Evolutionary conservation across 345 rosid species (phyloP).

Genomic region (Salix viminalis): DNA sequence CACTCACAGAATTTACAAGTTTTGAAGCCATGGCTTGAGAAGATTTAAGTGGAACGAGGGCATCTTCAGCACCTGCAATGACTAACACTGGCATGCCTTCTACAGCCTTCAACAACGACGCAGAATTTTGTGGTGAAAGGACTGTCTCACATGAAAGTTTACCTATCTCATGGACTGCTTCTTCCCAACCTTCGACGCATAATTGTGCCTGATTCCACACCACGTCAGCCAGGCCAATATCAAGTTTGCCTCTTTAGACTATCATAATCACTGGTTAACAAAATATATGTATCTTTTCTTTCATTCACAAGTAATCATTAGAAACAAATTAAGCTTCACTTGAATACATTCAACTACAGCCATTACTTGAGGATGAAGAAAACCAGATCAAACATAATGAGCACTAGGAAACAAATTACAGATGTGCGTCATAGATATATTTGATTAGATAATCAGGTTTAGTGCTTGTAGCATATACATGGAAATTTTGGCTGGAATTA

Average conservation of each 20-base stretch:
- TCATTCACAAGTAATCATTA: neutral
- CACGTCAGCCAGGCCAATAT: neutral
- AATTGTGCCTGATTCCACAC: conserved; percentile 59
- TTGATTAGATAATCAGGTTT: neutral
- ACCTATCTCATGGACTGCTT: conserved; percentile 90
- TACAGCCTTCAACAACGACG: conserved; percentile 55
- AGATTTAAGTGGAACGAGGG: conserved; percentile 71
- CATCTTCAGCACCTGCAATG: conserved; percentile 83
- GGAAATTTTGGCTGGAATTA: neutral
- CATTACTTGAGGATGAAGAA: neutral
- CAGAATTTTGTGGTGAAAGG: conserved; percentile 56
- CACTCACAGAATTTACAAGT: conserved; percentile 87
- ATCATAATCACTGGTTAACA: neutral
- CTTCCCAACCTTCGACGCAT: conserved; percentile 91
- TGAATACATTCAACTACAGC: neutral
- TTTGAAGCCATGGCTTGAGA: conserved; percentile 83
- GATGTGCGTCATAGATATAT: neutral
- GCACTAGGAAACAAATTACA: neutral
- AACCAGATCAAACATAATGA: neutral
- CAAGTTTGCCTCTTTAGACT: neutral
- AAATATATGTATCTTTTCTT: neutral
- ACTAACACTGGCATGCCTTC: conserved; percentile 70
- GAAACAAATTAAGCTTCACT: neutral
- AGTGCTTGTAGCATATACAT: neutral
- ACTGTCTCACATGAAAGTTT: conserved; percentile 77